Conservation (phyloP, 1,139 yeast genomes). For the Geotrichum histeridarum region DNA sequence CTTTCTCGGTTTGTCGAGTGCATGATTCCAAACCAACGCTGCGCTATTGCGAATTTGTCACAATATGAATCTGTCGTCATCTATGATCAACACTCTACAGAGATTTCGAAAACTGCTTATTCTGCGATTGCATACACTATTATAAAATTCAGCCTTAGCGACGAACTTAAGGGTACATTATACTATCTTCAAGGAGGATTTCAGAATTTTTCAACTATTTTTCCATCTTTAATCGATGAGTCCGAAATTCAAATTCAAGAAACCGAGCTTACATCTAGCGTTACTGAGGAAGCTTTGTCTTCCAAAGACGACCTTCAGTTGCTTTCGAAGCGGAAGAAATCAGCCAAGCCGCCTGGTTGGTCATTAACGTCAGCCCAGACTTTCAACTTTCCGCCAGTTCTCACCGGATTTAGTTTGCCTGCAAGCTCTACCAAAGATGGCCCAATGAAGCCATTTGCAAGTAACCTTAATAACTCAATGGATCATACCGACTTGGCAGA, state of each 20-base stretch:
- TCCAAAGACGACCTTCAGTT: too few relatives aligned
- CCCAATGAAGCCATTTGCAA: conserved; percentile 9
- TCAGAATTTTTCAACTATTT: conserved; percentile 31
- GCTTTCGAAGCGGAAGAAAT: too few relatives aligned
- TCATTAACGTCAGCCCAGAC: too few relatives aligned
- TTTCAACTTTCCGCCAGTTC: conserved; percentile 21
- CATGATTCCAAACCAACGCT: conserved; percentile 41
- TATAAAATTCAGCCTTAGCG: conserved; percentile 44
- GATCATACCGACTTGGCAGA: conserved; percentile 20
- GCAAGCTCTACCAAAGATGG: conserved; percentile 14
- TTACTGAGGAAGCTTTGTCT: too few relatives aligned
- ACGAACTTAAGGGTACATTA: conserved; percentile 26
- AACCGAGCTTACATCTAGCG: not conserved
- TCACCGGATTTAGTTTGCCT: conserved; percentile 30
- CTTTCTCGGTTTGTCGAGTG: conserved; percentile 54
- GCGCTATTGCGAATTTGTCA: conserved; percentile 27
- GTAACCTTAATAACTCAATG: conserved; percentile 18
- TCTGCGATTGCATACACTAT: conserved; percentile 37
- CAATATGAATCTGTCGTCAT: conserved; percentile 42
- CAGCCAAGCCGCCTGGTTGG: too few relatives aligned
- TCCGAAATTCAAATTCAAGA: conserved; percentile 1
- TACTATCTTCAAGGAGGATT: conserved; percentile 36
- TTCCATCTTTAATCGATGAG: conserved; percentile 28
- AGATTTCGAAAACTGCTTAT: conserved; percentile 37
- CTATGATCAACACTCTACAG: conserved; percentile 44